Evolutionary conservation across 805 yeast species (phyloP), one percentile per base, ranked within the genome.

Genomic region (Candida dajiaensis): DNA sequence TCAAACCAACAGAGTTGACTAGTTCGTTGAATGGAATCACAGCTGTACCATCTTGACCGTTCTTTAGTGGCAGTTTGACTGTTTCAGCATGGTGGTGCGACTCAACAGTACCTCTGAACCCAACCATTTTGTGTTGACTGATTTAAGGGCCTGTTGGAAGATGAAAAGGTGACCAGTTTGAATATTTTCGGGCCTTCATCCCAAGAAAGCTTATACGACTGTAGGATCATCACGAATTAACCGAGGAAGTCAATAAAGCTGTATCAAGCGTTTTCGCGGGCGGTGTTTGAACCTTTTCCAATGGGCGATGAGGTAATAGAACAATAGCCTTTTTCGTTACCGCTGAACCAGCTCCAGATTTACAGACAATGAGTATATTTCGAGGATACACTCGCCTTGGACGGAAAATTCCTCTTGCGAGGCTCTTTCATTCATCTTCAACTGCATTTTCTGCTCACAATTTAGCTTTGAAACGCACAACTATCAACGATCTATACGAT

Each of bases 401-500:
- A n/a, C 9, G 9, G 22, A 13, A 3, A 3, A 28, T 9, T 16
- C 18, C 29, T 12, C 33, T 28, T 3, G 2, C 10, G 12, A 33
- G 36, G 16, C 16, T 21, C 20, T 47, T 51, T 45, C 50, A 43
- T 38, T 15, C 28, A 16, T 37, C 33, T 4, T 6, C 28, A 1
- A 20, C 40, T 12, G 45, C 42, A 5, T 35, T n/a, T 11, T 43
- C 47, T 16, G 44, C 51, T 3, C 50, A 47, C 31, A 40, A 36
- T 19, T 9, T 19, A 12, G 12, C 40, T 7, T 6, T 19, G 13
- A 43, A 37, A 25, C 54, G 50, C 37, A 47, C 43, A 31, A 68
- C 78, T 11, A 62, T 78, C 26, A 67, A 66, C 11, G 71, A 68
- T 47, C 61, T 78, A 12, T 60, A 64, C 6, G 55, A 60, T 12